A percentile compares a stretch with the other conserved stretches of the same genome.
Conservation (phyloP, 2,329 filamentous ascomycete genomes). For the Rhytidhysteron rufulum region DNA sequence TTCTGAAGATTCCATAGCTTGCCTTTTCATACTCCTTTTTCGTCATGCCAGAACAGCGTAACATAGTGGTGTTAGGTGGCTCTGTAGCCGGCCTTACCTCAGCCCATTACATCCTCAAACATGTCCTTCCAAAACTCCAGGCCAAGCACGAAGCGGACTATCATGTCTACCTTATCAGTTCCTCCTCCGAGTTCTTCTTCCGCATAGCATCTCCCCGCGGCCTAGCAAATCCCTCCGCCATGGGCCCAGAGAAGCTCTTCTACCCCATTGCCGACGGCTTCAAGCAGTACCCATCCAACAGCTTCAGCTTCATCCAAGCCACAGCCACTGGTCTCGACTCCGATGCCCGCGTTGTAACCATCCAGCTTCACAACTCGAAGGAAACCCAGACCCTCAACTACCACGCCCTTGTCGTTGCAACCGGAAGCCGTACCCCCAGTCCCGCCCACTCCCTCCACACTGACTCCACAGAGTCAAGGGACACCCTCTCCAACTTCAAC, state of each 20-base stretch:
- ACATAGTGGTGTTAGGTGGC: constrained; percentile 35
- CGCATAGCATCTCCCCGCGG: constrained; percentile 36
- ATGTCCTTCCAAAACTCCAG: constrained; percentile 22
- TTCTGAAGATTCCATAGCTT: too few species aligned
- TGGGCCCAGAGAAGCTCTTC: constrained; percentile 28
- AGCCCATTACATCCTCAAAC: constrained; percentile 31
- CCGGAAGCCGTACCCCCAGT: constrained; percentile 28
- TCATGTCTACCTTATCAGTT: constrained; percentile 31
- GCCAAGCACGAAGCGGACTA: constrained; percentile 17
- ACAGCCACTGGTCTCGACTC: constrained; percentile 17
- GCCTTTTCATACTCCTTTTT: too few species aligned
- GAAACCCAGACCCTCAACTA: constrained; percentile 13
- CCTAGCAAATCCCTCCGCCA: constrained; percentile 21
- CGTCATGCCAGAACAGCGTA: constrained; percentile 13
- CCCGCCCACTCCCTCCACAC: constrained; percentile 31
- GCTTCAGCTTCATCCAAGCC: constrained; percentile 30
- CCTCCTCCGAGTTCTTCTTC: constrained; percentile 36
- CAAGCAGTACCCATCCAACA: constrained; percentile 24
- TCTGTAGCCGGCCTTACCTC: constrained; percentile 34
- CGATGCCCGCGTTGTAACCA: constrained; percentile 6
- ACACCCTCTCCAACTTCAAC: constrained; percentile 25
- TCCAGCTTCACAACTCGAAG: constrained; percentile 2
- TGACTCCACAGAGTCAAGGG: constrained; percentile 22
- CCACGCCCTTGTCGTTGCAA: constrained; percentile 33
- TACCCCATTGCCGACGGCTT: constrained; percentile 29